Evolutionary conservation across 306 rosid species (phyloP).

Genomic region (Trichosanthes cucumerina): DNA sequence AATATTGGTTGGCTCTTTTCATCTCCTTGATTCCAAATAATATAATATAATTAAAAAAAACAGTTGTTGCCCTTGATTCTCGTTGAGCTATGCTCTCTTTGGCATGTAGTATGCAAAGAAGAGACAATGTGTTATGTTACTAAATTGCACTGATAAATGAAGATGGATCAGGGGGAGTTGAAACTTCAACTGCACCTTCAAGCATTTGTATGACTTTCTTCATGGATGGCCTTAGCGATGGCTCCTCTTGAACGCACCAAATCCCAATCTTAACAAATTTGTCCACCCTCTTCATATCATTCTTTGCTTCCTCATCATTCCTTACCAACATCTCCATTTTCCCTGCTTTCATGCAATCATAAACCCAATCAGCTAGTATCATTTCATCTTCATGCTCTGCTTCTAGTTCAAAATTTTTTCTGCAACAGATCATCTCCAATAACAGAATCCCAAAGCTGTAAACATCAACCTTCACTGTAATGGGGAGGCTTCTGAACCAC

Average conservation of each 20-base stretch:
- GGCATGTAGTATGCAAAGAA: too few species aligned
- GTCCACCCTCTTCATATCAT: not conserved
- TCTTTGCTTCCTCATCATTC: not conserved
- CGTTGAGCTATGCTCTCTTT: too few species aligned
- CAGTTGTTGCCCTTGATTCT: too few species aligned
- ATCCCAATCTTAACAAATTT: not conserved
- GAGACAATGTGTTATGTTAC: not conserved
- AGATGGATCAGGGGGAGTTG: not conserved
- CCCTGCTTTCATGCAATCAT: not conserved
- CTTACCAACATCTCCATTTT: not conserved
- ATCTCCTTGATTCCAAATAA: too few species aligned
- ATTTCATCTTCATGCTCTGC: not conserved
- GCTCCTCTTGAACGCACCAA: constrained; percentile 6
- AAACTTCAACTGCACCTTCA: not conserved
- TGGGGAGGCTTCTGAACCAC: constrained; percentile 1
- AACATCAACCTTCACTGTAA: constrained; percentile 3
- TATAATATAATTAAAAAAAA: too few species aligned
- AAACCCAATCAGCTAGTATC: not conserved
- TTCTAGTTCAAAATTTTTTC: not conserved
- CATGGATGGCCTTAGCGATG: not conserved
- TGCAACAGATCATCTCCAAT: not conserved
- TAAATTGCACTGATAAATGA: not conserved
- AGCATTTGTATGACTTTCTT: constrained; percentile 4
- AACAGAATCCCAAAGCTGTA: not conserved
- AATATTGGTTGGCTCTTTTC: too few species aligned